Base-by-base conservation (phyloP, 176 grass and related monocot genomes). In the Oryza meridionalis region DNA sequence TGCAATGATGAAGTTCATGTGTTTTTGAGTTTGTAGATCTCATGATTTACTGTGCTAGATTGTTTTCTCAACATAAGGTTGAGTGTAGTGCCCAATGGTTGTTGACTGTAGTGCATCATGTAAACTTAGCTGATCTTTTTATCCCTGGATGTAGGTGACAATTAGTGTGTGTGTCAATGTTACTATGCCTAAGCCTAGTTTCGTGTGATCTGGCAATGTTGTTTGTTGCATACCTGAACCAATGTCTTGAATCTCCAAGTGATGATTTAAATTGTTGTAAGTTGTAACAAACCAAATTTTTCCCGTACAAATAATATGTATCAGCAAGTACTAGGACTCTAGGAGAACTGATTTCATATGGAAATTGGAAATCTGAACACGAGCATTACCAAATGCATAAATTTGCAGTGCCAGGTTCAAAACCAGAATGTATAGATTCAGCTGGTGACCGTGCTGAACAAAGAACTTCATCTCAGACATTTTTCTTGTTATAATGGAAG, bases 11-110 rank as follows among this genome's bases (percentile, higher is more conserved):
- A 75, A 6, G 40, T 21, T 27, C 11, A 1, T 61, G 78, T 67
- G 32, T 47, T 72, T 72, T 70, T 17, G 14, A 44, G 69, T 33
- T 11, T 27, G 37, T 22, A 70, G 82, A 75, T 76, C 33, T 82
- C 79, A 35, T 77, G 31, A 64, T 69, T 75, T 72, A 71, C 8
- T 77, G 65, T 42, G 19, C 15, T 75, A 70, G 50, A 73, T 47
- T 38, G 62, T 66, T 76, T 69, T 83, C 29, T 87, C 87, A 86
- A 91, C 86, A 87, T 73, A 73, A 81, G 77, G 86, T 89, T 92
- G 90, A 79, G 74, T 90, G 67, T 74, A 49, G 22, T 69, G 84
- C 13, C n/a, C 53, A 58, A 62, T 62, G 21, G n/a, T 2, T 61
- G 55, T 62, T 62, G n/a, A 24, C 27, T 69, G 80, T 44, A 73